Base-by-base conservation (phyloP, 768 basidiomycete genomes). In the Scleroderma citrinum region DNA sequence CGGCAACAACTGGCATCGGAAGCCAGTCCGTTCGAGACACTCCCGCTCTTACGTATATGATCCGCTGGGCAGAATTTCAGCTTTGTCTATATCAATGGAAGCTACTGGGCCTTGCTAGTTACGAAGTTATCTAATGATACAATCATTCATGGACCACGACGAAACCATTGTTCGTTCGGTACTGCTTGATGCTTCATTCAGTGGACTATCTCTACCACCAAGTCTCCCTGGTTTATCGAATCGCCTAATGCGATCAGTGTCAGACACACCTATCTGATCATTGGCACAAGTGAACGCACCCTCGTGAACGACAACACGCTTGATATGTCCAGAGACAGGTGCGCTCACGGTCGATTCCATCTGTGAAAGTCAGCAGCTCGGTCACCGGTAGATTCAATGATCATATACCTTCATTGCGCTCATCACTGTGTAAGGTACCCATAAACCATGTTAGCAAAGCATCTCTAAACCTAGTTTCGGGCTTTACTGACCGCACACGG, bases 291-390 rank as follows among this genome's bases (percentile, higher is more conserved):
- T 44, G 30, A 32, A 47, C 72, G 54, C 56, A 85, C 87, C 90
- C 80, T 93, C 88, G 54, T 83, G 81, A 46, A 97, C 92, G 45
- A 84, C 80, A 24, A 99, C 90, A 36, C 95, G 86, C 72, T 92
- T 93, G 71, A 98, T 78, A 67, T 93, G 92, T 38, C 96, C 96
- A 44, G 93, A 93, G 38, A 98, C 95, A 21, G 96, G 94, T 24
- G 93, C 88, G 26, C 92, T 95, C 40, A 98, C 92, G 54, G 90
- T 84, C 54, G 90, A 92, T 73, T 99, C 95, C 95, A 98, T 97
- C 92, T 94, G 60, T 57, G 58, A 32, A 11, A 53, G 56, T 63
- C 51, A 61, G 57, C 34, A 42, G n/a, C 31, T 29, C 48, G 43
- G 46, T 35, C 36, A 31, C 35, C 44, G 16, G 26, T 11, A 16